Conservation (phyloP, 163 green algal species). For the Volvox carteri region DNA sequence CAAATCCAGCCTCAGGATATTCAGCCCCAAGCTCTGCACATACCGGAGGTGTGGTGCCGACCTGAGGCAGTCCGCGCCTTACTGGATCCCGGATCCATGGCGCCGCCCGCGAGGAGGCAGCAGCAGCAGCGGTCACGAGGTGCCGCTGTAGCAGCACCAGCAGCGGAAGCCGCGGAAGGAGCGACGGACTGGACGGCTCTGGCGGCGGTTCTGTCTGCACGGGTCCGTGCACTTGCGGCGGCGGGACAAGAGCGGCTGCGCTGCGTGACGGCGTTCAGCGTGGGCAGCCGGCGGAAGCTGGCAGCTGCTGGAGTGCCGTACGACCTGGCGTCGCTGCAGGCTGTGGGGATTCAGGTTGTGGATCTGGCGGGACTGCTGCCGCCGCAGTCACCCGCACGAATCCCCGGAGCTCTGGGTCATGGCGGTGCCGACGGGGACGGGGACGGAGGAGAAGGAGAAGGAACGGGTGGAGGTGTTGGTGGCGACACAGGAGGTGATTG, state of each 20-base stretch:
- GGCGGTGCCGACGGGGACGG: background rate
- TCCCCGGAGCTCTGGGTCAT: too few relatives aligned
- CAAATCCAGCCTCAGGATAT: too few relatives aligned
- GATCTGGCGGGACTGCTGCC: slow-evolving; percentile 1
- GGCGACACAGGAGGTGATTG: background rate
- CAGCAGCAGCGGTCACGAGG: background rate
- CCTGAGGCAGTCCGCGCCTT: background rate
- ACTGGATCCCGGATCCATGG: background rate
- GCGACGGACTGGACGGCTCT: too few relatives aligned
- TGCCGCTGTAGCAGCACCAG: background rate
- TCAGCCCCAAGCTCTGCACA: background rate
- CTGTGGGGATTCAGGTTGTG: background rate
- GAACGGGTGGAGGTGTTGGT: background rate
- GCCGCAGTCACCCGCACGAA: background rate
- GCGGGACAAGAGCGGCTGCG: background rate
- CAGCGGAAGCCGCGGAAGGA: background rate
- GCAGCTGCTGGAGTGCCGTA: background rate
- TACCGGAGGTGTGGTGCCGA: background rate
- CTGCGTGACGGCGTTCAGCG: background rate
- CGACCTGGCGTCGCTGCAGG: background rate
- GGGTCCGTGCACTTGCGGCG: background rate
- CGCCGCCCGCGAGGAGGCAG: background rate
- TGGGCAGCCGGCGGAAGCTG: background rate
- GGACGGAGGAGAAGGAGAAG: background rate
- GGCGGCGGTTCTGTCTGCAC: too few relatives aligned